Base-by-base conservation (phyloP, 768 basidiomycete genomes). In the Agrocybe praecox region DNA sequence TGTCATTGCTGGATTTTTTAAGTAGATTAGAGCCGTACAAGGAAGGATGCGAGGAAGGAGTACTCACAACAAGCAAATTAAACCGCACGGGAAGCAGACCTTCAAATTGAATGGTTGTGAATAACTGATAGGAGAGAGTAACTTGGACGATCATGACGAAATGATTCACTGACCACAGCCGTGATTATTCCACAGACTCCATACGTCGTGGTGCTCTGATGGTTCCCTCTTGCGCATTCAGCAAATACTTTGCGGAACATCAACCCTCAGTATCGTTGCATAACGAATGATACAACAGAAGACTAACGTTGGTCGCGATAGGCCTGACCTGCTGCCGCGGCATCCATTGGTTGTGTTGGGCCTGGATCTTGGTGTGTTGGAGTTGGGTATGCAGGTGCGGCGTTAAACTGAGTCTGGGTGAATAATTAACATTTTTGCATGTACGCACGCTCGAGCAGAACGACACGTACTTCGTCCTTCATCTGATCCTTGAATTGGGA, bases 171-270 rank as follows among this genome's bases (percentile, higher is more conserved):
- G 56, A 69, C 68, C 15, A 71, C 59, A 21, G 67, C 67, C 18
- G 60, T 59, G 45, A 71, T 67, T 26, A 69, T 66, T 3, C 68
- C 68, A 51, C 53, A 54, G 26, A 66, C 45, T 33, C 68, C 69
- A 45, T 63, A 64, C 17, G 55, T 66, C 24, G 58, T 66, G 15
- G 54, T 61, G 21, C 61, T 54, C 23, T 63, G 62, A 46, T 69
- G 68, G 17, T 65, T 64, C 21, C 65, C 66, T 9, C 42, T 34
- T 6, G 65, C 65, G 46, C 65, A 66, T 45, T 64, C 61, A 2
- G 62, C 62, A 24, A 54, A 65, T n/a, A 62, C 67, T 65, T 40
- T 34, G n/a, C n/a, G n/a, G 32, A 24, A 47, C 22, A 33, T 23
- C n/a, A 12, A 26, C 1, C 5, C 5, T 49, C n/a, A 42, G 18